Base-by-base conservation (phyloP, 495 filamentous ascomycete species). In the Xylaria palmicola region DNA sequence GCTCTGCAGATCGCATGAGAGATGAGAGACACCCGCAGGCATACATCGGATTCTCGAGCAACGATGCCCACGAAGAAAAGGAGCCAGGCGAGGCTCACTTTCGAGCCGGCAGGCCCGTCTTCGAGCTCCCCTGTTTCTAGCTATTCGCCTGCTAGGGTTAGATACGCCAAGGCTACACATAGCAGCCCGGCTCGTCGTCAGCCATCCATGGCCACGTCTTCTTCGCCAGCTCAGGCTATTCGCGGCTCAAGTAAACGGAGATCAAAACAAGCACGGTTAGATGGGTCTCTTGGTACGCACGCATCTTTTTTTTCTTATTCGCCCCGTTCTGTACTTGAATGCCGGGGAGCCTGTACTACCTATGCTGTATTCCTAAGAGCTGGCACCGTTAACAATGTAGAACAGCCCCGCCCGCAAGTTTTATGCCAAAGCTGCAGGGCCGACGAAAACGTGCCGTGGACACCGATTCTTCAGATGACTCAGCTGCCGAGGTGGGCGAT, bases 51-150 rank as follows among this genome's bases (percentile, higher is more conserved):
- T 27, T 36, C 37, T 44, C n/a, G 4, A 9, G 17, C 10, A 57
- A 48, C 19, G 4, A 72, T 72, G 67, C 64, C 47, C 37, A 30
- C 12, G 12, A 36, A 56, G 27, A 71, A 67, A 49, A 69, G 63
- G 43, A 60, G 39, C 13, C 69, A 72, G 17, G 50, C 69, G 19
- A 61, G 48, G 49, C 65, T 72, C 48, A 67, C 60, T 1, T 72
- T 72, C 34, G 65, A 72, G 56, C 56, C 64, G 30, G 53, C 47
- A 15, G 52, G 17, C 15, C 32, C 37, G 9, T 32, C 56, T 19
- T 64, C 57, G 2, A 59, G 30, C 12, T 56, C 66, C 1, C 47
- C 59, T 6, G 39, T 39, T 12, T 30, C 50, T 39, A 9, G 37
- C 6, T 54, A 20, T 22, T 55, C 66, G 15, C 57, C 69, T 41